A percentile compares a stretch with the other conserved stretches of the same genome.
phyloP scores from a whole-genome alignment of 805 yeast genomes.

The Ogataea paradorogensis region DNA sequence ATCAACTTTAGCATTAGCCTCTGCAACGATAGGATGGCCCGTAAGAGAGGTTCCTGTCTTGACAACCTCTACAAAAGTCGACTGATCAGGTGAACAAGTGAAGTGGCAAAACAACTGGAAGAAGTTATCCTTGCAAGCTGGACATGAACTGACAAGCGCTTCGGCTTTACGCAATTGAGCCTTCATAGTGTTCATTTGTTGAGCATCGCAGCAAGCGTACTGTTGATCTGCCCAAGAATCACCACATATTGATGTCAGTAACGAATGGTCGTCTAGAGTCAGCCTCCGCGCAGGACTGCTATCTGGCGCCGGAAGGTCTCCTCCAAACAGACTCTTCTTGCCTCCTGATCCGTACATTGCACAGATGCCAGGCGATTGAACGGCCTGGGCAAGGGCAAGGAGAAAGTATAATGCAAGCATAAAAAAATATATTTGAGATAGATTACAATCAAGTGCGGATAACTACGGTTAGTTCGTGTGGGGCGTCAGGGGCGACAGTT shows the following conservation, averaged over 20 bases:
- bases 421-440: conserved; percentile 2
- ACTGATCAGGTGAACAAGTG: conserved; percentile 86
- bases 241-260: conserved; percentile 69
- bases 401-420: conserved; percentile 8
- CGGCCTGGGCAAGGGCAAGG: conserved; percentile 8
- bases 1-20: conserved; percentile 61
- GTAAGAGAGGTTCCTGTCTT: conserved; percentile 45
- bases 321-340: conserved; percentile 73
- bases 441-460: neutral
- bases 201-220: conserved; percentile 66
- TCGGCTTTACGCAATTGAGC: conserved; percentile 71
- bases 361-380: conserved; percentile 45
- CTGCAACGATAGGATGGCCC: conserved; percentile 62
- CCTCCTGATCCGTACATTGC: conserved; percentile 68
- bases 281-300: conserved; percentile 49
- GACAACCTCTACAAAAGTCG: conserved; percentile 68
- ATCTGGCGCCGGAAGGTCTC: conserved; percentile 74
- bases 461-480: neutral
- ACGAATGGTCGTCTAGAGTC: conserved; percentile 39
- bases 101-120: conserved; percentile 80
- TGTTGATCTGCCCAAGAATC: conserved; percentile 50
- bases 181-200: conserved; percentile 56
- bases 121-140: conserved; percentile 88
- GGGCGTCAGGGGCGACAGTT: no score
- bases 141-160: conserved; percentile 81